A percentile compares a stretch with the other conserved stretches of the same genome.
Evolutionary conservation across 106 monocot genomes (phyloP).

Genomic region (Platanthera guangdongensis): DNA sequence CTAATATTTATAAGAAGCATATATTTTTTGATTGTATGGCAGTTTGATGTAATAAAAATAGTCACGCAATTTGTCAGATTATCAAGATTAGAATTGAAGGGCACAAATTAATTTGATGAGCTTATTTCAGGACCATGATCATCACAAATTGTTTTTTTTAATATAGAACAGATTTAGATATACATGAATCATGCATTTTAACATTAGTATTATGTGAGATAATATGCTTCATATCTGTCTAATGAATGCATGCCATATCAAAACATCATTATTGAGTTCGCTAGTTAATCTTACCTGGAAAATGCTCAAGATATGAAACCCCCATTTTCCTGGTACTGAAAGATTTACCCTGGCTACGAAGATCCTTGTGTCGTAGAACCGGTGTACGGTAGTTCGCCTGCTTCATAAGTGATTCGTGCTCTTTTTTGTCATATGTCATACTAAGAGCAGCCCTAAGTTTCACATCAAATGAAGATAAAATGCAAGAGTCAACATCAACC

Average conservation of each 20-base stretch:
- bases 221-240: not conserved
- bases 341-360: constrained; percentile 34
- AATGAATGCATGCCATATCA: not conserved
- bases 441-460: constrained; percentile 28
- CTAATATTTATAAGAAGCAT: no score
- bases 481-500: not conserved
- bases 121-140: no score
- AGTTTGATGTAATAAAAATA: no score
- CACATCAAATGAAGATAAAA: constrained; percentile 18
- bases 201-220: not conserved
- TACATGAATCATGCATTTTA: not conserved
- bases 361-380: constrained; percentile 27
- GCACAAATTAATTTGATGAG: no score
- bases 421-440: constrained; percentile 43
- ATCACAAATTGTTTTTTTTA: no score
- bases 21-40: no score
- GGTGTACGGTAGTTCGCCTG: constrained; percentile 38
- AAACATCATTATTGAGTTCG: not conserved
- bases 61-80: no score
- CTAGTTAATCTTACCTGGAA: constrained; percentile 34
- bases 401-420: constrained; percentile 39
- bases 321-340: constrained; percentile 38
- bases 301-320: constrained; percentile 52
- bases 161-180: not conserved
- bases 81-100: no score